Evolutionary conservation across 2,329 filamentous ascomycete species (phyloP).

Genomic region (Pestalotiopsis sp.): DNA sequence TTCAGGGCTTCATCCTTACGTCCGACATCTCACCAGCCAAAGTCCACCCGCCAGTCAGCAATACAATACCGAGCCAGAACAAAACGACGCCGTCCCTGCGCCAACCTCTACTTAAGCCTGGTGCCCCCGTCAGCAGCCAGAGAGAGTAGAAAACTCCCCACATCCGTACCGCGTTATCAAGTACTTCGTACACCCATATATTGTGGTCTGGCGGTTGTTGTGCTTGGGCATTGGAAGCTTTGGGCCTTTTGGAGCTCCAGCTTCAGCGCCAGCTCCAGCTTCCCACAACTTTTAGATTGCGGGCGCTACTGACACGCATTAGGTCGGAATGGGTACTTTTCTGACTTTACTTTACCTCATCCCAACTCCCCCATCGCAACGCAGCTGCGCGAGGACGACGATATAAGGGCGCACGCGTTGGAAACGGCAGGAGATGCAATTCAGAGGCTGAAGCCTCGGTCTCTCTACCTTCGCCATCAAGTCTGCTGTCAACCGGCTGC

Average conservation of each 20-base stretch:
- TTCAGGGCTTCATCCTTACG: neutral
- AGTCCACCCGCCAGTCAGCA: neutral
- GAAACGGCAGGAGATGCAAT: neutral
- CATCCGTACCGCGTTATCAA: neutral
- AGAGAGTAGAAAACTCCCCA: neutral
- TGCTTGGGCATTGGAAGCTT: neutral
- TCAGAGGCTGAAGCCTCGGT: neutral
- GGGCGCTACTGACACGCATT: constrained; percentile 10
- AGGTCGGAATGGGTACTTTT: neutral
- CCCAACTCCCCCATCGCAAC: neutral
- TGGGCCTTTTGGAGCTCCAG: neutral
- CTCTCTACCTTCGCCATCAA: neutral
- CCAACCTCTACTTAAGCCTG: neutral
- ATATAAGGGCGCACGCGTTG: neutral
- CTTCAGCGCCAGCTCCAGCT: neutral
- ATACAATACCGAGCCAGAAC: neutral
- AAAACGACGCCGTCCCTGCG: neutral
- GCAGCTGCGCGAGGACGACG: neutral
- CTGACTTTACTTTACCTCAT: neutral
- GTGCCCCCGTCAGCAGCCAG: neutral
- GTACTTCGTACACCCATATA: neutral
- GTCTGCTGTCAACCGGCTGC: neutral
- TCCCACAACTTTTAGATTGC: constrained; percentile 2
- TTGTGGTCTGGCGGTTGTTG: neutral
- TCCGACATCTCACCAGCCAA: neutral